These are phyloP conservation scores for Aspergillus costaricaensis DNA, from an alignment of 2,329 filamentous ascomycete species.

Conservation along the genomic window DNA sequence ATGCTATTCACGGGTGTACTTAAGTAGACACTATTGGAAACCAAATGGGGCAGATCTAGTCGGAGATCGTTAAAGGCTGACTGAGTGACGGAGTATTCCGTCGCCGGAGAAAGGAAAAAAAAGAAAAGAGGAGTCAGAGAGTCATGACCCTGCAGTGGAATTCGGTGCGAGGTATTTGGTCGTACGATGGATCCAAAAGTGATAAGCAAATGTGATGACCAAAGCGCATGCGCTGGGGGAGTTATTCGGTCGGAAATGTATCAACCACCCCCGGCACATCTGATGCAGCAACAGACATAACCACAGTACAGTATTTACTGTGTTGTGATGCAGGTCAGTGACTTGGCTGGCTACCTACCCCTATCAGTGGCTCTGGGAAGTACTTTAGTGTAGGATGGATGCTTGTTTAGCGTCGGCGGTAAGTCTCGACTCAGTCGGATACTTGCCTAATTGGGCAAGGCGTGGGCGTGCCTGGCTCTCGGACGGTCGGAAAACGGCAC, in stretches of 20 bases:
- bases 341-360: background rate
- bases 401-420: slow-evolving; percentile 4
- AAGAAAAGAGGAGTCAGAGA: background rate
- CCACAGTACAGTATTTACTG: too few relatives aligned
- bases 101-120: background rate
- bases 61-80: background rate
- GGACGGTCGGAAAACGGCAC: slow-evolving; percentile 3
- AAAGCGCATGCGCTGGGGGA: too few relatives aligned
- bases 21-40: slow-evolving; percentile 5
- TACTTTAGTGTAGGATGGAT: background rate
- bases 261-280: background rate
- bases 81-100: background rate
- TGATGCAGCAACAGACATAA: background rate
- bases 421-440: slow-evolving; percentile 7
- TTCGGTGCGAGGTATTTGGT: background rate
- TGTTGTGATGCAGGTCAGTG: background rate
- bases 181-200: background rate
- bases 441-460: slow-evolving; percentile 3
- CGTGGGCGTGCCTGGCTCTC: slow-evolving; percentile 1
- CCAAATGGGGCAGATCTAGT: slow-evolving; percentile 7
- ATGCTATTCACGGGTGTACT: background rate
- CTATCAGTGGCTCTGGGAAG: background rate
- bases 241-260: background rate
- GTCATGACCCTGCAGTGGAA: background rate
- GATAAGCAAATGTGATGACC: background rate